These are phyloP conservation scores for Ajuga reptans DNA, from an alignment of 305 asterid species.

Conservation along the genomic window DNA sequence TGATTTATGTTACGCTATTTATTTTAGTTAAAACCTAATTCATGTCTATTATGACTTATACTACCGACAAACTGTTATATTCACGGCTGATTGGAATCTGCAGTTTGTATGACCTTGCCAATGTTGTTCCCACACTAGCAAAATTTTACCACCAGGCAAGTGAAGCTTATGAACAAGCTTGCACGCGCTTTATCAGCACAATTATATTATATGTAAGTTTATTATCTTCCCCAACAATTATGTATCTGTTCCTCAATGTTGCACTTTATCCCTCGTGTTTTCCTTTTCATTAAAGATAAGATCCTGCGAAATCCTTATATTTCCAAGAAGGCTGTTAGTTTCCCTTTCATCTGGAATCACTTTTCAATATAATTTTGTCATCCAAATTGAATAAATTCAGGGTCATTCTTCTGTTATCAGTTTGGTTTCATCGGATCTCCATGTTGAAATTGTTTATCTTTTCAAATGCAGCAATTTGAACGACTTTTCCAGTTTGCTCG, in stretches of 20 bases:
- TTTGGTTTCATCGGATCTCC: conserved; percentile 4
- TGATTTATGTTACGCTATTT: neutral
- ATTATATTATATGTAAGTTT: conserved; percentile 78
- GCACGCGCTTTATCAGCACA: conserved; percentile 76
- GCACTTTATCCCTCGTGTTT: neutral
- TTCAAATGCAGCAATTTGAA: conserved; percentile 82
- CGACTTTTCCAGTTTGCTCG: conserved; percentile 90
- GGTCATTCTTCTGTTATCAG: neutral
- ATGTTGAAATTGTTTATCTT: conserved; percentile 1
- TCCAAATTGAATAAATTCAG: conserved; percentile 3
- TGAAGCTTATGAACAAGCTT: conserved; percentile 95
- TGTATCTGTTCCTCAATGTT: conserved; percentile 13
- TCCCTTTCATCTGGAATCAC: neutral
- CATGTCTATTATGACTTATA: neutral
- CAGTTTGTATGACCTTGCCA: conserved; percentile 97
- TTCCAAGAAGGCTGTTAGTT: neutral
- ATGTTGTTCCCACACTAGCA: conserved; percentile 89
- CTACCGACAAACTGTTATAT: conserved; percentile 15
- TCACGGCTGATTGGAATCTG: conserved; percentile 35
- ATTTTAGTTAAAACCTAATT: neutral
- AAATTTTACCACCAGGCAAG: conserved; percentile 99
- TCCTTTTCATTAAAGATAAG: neutral
- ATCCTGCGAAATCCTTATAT: neutral
- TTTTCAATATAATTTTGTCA: neutral
- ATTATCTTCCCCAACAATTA: conserved; percentile 19